Percentiles rank a stretch among this genome's conserved stretches.
Conservation (phyloP, 2,329 filamentous ascomycete genomes). For the Huntiella bhutanensis region DNA sequence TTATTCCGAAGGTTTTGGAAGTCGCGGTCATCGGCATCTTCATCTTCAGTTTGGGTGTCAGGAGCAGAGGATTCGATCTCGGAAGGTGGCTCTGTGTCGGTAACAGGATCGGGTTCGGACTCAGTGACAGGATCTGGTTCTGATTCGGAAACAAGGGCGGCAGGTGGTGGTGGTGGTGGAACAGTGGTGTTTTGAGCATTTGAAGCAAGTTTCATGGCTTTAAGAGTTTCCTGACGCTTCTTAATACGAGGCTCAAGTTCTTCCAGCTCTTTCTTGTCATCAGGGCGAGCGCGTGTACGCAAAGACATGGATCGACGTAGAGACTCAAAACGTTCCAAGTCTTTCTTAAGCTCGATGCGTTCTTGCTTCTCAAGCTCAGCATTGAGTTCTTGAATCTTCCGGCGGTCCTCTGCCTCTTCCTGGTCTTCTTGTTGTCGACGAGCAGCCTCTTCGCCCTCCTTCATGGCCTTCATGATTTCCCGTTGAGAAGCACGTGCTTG, state of each 20-base stretch:
- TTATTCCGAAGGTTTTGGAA: conserved; percentile 4
- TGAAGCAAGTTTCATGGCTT: neutral
- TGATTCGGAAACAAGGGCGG: conserved; percentile 4
- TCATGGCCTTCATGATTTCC: conserved; percentile 7
- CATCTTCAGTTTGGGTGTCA: conserved; percentile 10
- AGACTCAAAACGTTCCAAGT: neutral
- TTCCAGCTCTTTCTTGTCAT: neutral
- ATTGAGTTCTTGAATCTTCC: conserved; percentile 5
- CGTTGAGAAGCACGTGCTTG: conserved; percentile 8
- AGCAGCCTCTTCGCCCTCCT: conserved; percentile 5
- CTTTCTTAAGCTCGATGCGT: neutral
- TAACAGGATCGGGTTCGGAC: conserved; percentile 9
- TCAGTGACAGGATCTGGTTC: conserved; percentile 9
- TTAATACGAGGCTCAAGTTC: neutral
- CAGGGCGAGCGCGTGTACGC: neutral
- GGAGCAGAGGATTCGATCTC: conserved; percentile 11
- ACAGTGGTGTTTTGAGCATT: neutral
- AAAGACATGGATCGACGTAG: conserved; percentile 5
- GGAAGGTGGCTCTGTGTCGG: conserved; percentile 10
- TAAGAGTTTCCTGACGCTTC: neutral
- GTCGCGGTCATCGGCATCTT: conserved; percentile 7
- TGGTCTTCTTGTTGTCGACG: conserved; percentile 6
- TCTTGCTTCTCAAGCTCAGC: conserved; percentile 4
- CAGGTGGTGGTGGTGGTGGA: neutral
- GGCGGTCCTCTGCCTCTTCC: conserved; percentile 9